These are phyloP conservation scores for Rhododendron griersonianum DNA, from an alignment of 148 eudicot genomes.

Conservation along the genomic window DNA sequence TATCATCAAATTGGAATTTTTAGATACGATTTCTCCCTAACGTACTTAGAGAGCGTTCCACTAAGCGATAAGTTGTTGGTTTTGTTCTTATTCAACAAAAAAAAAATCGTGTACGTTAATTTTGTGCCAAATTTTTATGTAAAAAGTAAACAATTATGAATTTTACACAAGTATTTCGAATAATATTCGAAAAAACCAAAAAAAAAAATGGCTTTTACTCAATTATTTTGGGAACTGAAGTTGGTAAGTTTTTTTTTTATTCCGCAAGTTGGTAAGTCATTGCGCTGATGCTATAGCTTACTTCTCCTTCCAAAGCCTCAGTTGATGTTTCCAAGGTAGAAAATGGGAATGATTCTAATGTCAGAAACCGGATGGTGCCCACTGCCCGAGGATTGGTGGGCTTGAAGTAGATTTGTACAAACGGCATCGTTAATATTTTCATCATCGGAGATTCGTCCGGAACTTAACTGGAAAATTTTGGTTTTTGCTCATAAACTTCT, in stretches of 20 bases:
- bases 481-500: not conserved
- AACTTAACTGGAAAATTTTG: not conserved
- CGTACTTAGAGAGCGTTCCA: no score
- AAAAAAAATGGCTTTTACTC: no score
- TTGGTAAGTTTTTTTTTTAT: conserved; percentile 8
- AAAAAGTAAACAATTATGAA: no score
- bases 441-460: no score
- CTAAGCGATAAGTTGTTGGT: no score
- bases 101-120: no score
- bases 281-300: conserved; percentile 57
- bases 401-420: conserved; percentile 63
- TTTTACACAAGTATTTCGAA: conserved; percentile 18
- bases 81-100: no score
- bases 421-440: not conserved
- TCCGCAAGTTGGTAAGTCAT: conserved; percentile 12
- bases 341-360: no score
- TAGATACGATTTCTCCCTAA: not conserved
- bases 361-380: no score
- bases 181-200: no score
- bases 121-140: no score
- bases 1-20: not conserved
- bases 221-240: conserved; percentile 28
- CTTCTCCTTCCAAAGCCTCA: conserved; percentile 51
- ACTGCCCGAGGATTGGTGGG: no score
- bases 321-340: conserved; percentile 67